Conservation (phyloP, 2,329 filamentous ascomycete species). For the Trichoderma sp. region DNA sequence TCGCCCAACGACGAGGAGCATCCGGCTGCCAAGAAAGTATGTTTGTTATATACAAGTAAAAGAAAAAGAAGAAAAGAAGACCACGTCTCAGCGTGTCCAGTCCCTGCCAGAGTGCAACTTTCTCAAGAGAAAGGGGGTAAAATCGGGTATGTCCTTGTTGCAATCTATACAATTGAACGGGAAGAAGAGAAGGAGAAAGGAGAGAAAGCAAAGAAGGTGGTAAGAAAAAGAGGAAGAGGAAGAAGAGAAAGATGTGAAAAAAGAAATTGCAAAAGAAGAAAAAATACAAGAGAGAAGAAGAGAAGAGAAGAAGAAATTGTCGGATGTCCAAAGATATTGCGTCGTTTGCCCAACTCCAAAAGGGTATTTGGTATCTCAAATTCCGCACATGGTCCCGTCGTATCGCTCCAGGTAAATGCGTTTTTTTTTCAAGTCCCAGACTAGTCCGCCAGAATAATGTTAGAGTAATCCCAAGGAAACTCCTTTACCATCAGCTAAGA, state of each 20-base stretch:
- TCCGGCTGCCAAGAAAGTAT: slow-evolving; percentile 1
- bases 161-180: slow-evolving; percentile 18
- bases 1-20: slow-evolving; percentile 1
- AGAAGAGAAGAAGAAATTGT: not conserved
- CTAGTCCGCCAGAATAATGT: not conserved
- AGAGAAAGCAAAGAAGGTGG: not conserved
- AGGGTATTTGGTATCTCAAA: slow-evolving; percentile 13
- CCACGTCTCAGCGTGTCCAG: not conserved
- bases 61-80: not conserved
- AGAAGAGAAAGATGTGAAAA: too few species aligned
- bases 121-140: not conserved
- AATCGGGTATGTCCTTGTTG: slow-evolving; percentile 12
- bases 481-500: not conserved
- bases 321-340: slow-evolving; percentile 3
- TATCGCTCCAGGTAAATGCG: not conserved
- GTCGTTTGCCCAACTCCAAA: slow-evolving; percentile 13
- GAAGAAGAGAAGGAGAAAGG: not conserved
- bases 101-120: not conserved
- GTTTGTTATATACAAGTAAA: slow-evolving; percentile 1
- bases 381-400: slow-evolving; percentile 2
- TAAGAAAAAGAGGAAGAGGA: too few species aligned
- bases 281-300: not conserved
- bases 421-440: not conserved
- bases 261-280: too few species aligned
- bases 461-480: not conserved